phyloP scores from a whole-genome alignment of 2,329 filamentous ascomycete species.

The Penicillium oxalicum region DNA sequence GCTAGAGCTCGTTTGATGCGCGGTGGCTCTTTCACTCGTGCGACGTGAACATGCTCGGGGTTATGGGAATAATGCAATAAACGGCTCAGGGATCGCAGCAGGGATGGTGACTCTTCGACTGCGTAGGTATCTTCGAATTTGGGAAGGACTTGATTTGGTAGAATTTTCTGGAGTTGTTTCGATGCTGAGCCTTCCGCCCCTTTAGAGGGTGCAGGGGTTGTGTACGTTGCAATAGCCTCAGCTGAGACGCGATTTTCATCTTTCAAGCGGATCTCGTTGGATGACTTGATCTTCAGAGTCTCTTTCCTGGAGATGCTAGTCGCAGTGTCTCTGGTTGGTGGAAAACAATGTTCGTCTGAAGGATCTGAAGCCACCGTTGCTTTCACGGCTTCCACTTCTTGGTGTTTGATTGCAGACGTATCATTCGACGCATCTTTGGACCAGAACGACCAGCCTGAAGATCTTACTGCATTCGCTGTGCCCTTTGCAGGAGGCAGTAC shows the following conservation, averaged over 20 bases:
- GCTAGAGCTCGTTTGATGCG: slow-evolving; percentile 80
- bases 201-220: slow-evolving; percentile 21
- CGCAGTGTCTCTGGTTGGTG: slow-evolving; percentile 18
- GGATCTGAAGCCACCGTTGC: slow-evolving; percentile 18
- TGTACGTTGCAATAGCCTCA: slow-evolving; percentile 14
- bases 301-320: slow-evolving; percentile 25
- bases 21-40: slow-evolving; percentile 60
- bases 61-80: slow-evolving; percentile 49
- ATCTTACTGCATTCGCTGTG: slow-evolving; percentile 20
- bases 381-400: slow-evolving; percentile 24
- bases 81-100: slow-evolving; percentile 53
- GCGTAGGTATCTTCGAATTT: slow-evolving; percentile 44
- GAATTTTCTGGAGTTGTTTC: slow-evolving; percentile 30
- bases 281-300: slow-evolving; percentile 26
- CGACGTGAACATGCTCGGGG: slow-evolving; percentile 62
- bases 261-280: slow-evolving; percentile 20
- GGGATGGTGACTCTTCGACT: slow-evolving; percentile 50
- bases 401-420: slow-evolving; percentile 16
- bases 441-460: slow-evolving; percentile 41
- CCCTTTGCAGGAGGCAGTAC: slow-evolving; percentile 17
- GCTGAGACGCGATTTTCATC: slow-evolving; percentile 16
- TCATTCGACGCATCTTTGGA: slow-evolving; percentile 31
- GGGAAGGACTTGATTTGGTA: slow-evolving; percentile 46
- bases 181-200: slow-evolving; percentile 27
- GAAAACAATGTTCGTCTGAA: slow-evolving; percentile 12